Conservation (phyloP, 1,139 yeast genomes). For the Taiozyma onychis region DNA sequence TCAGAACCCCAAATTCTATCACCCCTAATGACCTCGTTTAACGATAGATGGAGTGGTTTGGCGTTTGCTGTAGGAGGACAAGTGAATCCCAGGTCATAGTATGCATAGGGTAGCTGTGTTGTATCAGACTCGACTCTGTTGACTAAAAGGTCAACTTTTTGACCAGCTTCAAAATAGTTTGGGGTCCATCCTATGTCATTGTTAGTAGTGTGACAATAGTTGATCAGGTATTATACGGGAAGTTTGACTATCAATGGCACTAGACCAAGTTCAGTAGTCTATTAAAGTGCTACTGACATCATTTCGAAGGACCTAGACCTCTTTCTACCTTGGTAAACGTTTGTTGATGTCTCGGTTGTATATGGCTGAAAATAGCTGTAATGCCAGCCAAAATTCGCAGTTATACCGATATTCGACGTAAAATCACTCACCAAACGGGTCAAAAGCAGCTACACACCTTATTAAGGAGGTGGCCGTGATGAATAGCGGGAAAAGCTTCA, state of each 20-base stretch:
- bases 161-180: slow-evolving; percentile 38
- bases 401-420: background rate
- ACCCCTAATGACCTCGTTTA: slow-evolving; percentile 77
- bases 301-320: background rate
- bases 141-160: slow-evolving; percentile 62
- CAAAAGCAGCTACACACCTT: slow-evolving; percentile 5
- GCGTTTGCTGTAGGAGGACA: slow-evolving; percentile 60
- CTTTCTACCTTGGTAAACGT: background rate
- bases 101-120: slow-evolving; percentile 74
- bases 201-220: background rate
- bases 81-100: slow-evolving; percentile 72
- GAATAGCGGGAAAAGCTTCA: background rate
- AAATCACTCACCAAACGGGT: slow-evolving; percentile 18
- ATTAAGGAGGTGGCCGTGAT: background rate
- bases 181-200: slow-evolving; percentile 27
- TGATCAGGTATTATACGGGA: slow-evolving; percentile 4
- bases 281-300: background rate
- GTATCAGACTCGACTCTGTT: slow-evolving; percentile 75
- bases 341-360: background rate
- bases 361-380: background rate
- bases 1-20: slow-evolving; percentile 77
- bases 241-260: background rate
- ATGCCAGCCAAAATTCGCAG: background rate
- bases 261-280: background rate
- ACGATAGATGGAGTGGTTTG: slow-evolving; percentile 58